A percentile compares a stretch with the other conserved stretches of the same genome.
phyloP scores from a whole-genome alignment of 768 basidiomycete genomes.

The Boletus reticuloceps region DNA sequence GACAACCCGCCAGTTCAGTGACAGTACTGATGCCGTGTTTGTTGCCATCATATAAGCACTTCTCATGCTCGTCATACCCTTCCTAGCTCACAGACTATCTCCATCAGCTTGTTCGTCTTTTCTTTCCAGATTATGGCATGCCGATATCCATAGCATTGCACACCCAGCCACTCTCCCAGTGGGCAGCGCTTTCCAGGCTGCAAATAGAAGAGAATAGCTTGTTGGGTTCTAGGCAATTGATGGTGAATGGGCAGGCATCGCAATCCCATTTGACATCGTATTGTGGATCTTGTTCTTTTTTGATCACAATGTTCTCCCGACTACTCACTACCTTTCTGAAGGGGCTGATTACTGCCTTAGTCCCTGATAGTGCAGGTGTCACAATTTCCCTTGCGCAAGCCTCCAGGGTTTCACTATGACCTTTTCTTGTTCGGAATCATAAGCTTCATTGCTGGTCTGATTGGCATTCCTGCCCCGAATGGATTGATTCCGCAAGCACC shows the following conservation, averaged over 20 bases:
- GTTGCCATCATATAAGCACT: conserved; percentile 73
- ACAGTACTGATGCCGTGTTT: conserved; percentile 45
- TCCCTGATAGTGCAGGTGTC: conserved; percentile 90
- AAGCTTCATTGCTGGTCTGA: conserved; percentile 76
- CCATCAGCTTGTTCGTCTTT: conserved; percentile 69
- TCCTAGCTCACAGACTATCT: conserved; percentile 74
- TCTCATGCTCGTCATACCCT: conserved; percentile 71
- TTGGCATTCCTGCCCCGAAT: conserved; percentile 86
- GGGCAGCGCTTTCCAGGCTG: conserved; percentile 66
- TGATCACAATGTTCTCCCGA: background rate
- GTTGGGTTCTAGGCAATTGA: conserved; percentile 88
- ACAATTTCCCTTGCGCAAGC: conserved; percentile 86
- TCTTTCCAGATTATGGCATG: conserved; percentile 89
- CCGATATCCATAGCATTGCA: conserved; percentile 68
- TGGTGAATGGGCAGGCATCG: conserved; percentile 85
- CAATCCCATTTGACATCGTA: conserved; percentile 87
- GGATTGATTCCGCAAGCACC: conserved; percentile 86
- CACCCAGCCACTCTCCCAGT: conserved; percentile 68
- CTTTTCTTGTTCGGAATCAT: conserved; percentile 58
- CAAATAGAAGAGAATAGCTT: conserved; percentile 74
- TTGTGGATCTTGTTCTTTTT: conserved; percentile 66
- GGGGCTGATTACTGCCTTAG: conserved; percentile 37
- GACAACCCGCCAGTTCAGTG: conserved; percentile 64
- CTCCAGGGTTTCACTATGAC: conserved; percentile 83
- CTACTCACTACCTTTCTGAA: background rate